Conservation (phyloP, 1,284 basidiomycete species). For the Rhodotorula sp. region DNA sequence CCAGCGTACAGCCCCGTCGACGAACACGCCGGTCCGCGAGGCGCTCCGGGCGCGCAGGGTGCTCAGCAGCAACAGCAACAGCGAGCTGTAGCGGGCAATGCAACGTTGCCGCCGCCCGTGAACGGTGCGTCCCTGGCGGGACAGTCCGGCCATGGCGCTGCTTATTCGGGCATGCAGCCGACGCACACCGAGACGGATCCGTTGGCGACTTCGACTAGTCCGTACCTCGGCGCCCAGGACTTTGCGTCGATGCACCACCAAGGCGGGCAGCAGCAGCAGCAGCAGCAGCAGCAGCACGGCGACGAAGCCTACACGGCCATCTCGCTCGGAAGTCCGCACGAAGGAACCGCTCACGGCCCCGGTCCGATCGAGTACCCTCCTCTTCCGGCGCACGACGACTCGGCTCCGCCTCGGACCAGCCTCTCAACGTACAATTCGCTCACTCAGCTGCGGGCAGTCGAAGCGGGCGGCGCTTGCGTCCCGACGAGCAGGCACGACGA, state of each 20-base stretch:
- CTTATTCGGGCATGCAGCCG: neutral
- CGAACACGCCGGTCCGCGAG: neutral
- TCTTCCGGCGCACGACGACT: slow-evolving; percentile 9
- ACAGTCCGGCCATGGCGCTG: neutral
- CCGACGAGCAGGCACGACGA: slow-evolving; percentile 9
- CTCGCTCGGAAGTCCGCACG: slow-evolving; percentile 3
- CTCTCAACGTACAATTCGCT: slow-evolving; percentile 30
- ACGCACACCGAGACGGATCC: slow-evolving; percentile 29
- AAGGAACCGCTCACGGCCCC: neutral
- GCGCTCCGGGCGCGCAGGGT: neutral
- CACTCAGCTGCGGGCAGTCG: slow-evolving; percentile 17
- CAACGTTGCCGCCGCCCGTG: neutral
- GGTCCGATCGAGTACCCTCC: slow-evolving; percentile 22
- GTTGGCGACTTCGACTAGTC: slow-evolving; percentile 23
- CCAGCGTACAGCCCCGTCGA: slow-evolving; percentile 1
- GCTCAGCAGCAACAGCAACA: neutral
- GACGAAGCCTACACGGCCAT: slow-evolving; percentile 34
- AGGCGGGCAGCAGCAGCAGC: neutral
- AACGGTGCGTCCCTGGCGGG: neutral
- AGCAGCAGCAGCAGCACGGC: neutral
- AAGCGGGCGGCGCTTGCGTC: slow-evolving; percentile 8
- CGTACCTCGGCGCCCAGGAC: slow-evolving; percentile 16
- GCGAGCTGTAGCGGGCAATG: neutral
- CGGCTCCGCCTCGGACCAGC: slow-evolving; percentile 12
- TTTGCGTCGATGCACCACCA: slow-evolving; percentile 15